Conservation (phyloP, 2,329 filamentous ascomycete species). For the Cercospora zeae-maydis region DNA sequence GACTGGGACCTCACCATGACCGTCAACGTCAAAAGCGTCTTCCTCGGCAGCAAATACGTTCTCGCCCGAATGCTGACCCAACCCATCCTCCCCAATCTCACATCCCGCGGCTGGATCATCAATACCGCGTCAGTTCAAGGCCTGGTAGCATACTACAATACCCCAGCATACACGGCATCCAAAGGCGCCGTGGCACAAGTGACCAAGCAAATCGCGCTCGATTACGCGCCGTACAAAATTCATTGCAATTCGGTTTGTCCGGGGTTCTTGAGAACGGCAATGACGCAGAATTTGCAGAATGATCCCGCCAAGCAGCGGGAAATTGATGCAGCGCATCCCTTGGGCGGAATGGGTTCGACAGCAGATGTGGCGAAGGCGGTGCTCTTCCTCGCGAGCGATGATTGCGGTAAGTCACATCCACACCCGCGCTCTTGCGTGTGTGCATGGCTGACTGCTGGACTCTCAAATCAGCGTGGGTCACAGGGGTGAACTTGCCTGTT, state of each 20-base stretch:
- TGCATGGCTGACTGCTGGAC: neutral
- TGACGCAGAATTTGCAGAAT: slow-evolving; percentile 40
- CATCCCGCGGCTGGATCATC: slow-evolving; percentile 39
- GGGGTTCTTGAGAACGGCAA: slow-evolving; percentile 37
- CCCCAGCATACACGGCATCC: slow-evolving; percentile 39
- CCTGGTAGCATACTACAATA: slow-evolving; percentile 34
- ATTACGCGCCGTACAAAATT: slow-evolving; percentile 37
- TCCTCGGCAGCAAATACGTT: slow-evolving; percentile 41
- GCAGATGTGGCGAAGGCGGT: slow-evolving; percentile 1
- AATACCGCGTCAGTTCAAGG: slow-evolving; percentile 35
- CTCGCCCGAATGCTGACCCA: slow-evolving; percentile 39
- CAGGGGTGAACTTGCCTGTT: slow-evolving; percentile 15
- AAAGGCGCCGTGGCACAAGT: slow-evolving; percentile 39
- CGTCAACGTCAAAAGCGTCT: slow-evolving; percentile 40
- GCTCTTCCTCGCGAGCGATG: neutral
- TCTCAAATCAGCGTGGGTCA: slow-evolving; percentile 18
- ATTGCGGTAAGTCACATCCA: neutral
- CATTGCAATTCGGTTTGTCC: slow-evolving; percentile 45
- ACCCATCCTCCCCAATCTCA: slow-evolving; percentile 28
- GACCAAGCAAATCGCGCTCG: slow-evolving; percentile 43
- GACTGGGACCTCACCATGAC: slow-evolving; percentile 37
- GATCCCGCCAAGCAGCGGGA: slow-evolving; percentile 27
- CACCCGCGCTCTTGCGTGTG: neutral
- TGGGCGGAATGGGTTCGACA: slow-evolving; percentile 28
- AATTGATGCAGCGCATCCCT: slow-evolving; percentile 35